Evolutionary conservation across 148 eudicot genomes (phyloP), one percentile per base, ranked within the genome.

Genomic region (Fagopyrum esculentum): DNA sequence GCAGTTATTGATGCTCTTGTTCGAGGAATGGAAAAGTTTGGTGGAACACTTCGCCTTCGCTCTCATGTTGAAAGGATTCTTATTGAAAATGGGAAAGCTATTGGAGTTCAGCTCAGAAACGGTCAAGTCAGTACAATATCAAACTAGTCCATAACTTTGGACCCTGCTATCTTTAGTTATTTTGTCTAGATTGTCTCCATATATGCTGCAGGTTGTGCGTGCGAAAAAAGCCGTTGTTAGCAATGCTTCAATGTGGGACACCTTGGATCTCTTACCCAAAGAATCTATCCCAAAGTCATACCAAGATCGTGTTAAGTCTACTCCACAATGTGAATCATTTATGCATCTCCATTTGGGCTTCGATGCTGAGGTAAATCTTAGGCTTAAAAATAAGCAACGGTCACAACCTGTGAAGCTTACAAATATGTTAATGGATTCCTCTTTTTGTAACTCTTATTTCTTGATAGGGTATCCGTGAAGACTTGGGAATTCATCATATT

Each of bases 161-260:
- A 45, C 10, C 5, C 17, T 66, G 45, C 47, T 13, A 66, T 40
- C 16, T 13, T 66, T 40, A 66, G 71, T 46, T 15, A 66, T 15
- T 73, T 51, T 9, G 19, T 48, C 56, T 48, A 44, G 35, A 73
- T 13, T 50, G 43, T 48, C 44, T 17, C 29, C 73, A 76, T 69
- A 59, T 77, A 63, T 80, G 30, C 46, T 81, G 75, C 96, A 95
- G 98, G 86, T 95, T 81, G 68, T 95, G 73, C 89, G 96, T 78
- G 98, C 98, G 66, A 90, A 83, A 81, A 92, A 95, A 86, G 98
- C 98, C 46, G 97, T 95, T 82, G 90, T 95, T 49, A 92, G 98
- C 86, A 95, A 95, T 77, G 98, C 97, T 51, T 95, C 98, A 9
- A 95, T 95, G 98, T 95, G 98, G 98, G 98, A 95, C 83, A 95